Percentiles rank a stretch among this genome's conserved stretches.
Evolutionary conservation across 768 basidiomycete genomes (phyloP).

Genomic region (Ramaria rubella): DNA sequence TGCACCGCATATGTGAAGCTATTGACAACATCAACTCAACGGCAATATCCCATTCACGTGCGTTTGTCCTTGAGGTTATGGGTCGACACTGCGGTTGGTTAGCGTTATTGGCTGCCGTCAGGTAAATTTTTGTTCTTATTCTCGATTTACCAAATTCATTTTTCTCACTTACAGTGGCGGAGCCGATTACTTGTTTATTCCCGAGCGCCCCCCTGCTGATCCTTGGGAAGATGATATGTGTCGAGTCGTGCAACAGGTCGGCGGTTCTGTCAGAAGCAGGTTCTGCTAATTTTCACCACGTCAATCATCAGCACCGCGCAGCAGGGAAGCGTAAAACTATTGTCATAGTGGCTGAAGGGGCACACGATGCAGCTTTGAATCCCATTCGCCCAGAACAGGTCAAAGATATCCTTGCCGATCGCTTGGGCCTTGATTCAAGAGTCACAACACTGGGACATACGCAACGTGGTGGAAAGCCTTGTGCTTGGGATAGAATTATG

Average conservation of each 20-base stretch:
- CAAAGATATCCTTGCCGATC: slow-evolving; percentile 80
- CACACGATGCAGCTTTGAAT: slow-evolving; percentile 78
- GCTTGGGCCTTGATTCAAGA: slow-evolving; percentile 87
- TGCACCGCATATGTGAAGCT: slow-evolving; percentile 95
- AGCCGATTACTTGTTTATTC: slow-evolving; percentile 97
- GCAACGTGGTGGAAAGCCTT: slow-evolving; percentile 90
- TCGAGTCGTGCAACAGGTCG: slow-evolving; percentile 66
- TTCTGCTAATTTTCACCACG: neutral
- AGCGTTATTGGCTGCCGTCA: slow-evolving; percentile 86
- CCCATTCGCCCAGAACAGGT: slow-evolving; percentile 91
- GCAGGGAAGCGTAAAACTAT: slow-evolving; percentile 97
- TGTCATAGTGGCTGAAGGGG: slow-evolving; percentile 96
- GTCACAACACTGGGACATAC: slow-evolving; percentile 97
- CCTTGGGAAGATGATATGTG: slow-evolving; percentile 95
- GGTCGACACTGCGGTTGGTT: slow-evolving; percentile 99
- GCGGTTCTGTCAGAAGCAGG: slow-evolving; percentile 21
- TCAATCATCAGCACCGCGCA: slow-evolving; percentile 63
- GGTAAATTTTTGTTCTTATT: slow-evolving; percentile 37
- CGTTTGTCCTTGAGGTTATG: slow-evolving; percentile 99
- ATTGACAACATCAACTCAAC: slow-evolving; percentile 99
- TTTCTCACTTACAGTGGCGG: slow-evolving; percentile 50
- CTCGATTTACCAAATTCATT: neutral
- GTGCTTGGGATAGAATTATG: slow-evolving; percentile 87
- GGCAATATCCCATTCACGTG: slow-evolving; percentile 90
- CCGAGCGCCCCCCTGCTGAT: slow-evolving; percentile 78